Evolutionary conservation across 179 eudicot genomes (phyloP).

Genomic region (Spergularia azorica): DNA sequence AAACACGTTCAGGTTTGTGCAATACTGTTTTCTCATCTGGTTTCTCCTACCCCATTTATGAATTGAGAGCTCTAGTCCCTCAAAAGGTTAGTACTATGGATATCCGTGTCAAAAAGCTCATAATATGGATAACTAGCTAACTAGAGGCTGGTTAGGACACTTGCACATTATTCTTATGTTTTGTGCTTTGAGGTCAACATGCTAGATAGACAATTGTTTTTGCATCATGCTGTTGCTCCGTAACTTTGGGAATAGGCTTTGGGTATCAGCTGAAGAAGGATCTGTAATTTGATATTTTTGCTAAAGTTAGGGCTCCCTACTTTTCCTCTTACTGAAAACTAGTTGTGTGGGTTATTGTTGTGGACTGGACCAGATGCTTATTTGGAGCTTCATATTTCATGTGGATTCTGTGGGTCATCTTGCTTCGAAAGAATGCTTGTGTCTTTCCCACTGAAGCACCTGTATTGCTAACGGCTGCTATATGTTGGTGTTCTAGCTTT

Average conservation of each 20-base stretch:
- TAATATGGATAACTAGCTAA: background rate
- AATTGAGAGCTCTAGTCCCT: background rate
- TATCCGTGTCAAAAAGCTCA: too few species aligned
- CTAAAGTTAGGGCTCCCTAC: background rate
- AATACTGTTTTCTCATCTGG: background rate
- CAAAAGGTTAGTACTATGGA: too few species aligned
- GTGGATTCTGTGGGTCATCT: too few species aligned
- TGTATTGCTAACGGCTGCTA: background rate
- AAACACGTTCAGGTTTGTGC: background rate
- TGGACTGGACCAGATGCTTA: background rate
- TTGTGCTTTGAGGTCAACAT: background rate
- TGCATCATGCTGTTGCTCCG: conserved; percentile 1
- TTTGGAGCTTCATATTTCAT: too few species aligned
- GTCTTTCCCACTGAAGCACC: too few species aligned
- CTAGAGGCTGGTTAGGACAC: background rate
- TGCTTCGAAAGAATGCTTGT: too few species aligned
- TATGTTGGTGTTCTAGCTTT: background rate
- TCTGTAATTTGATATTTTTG: background rate
- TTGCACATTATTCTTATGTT: background rate
- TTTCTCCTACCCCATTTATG: background rate
- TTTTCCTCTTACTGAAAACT: background rate
- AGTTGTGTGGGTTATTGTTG: background rate
- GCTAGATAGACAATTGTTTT: background rate
- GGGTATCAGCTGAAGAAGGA: too few species aligned
- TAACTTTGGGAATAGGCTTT: background rate